phyloP scores from a whole-genome alignment of 192 early-diverging fungal species.

The Backusella parvicylindrica region DNA sequence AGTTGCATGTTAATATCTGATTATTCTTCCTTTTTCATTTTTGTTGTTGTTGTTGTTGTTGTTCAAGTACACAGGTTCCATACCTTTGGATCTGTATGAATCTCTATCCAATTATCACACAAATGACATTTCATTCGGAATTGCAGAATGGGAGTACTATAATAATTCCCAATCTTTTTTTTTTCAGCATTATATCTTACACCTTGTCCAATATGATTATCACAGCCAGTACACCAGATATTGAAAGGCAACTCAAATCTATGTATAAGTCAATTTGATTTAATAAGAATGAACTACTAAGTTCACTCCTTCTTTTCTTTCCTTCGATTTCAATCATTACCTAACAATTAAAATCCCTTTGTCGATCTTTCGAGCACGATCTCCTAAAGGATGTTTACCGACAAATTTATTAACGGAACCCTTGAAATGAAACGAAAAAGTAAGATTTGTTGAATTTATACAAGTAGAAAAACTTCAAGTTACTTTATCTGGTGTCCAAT shows the following conservation, averaged over 20 bases:
- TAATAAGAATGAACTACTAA: not conserved
- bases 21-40: too few relatives aligned
- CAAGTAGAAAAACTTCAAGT: not conserved
- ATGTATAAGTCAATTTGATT: not conserved
- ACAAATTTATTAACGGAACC: conserved; percentile 85
- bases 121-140: conserved; percentile 96
- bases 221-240: conserved; percentile 88
- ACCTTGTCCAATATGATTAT: conserved; percentile 82
- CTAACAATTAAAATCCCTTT: conserved; percentile 86
- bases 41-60: not conserved
- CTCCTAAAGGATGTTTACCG: conserved; percentile 85
- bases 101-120: conserved; percentile 83
- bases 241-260: conserved; percentile 89
- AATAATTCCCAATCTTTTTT: conserved; percentile 87
- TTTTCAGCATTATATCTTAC: conserved; percentile 95
- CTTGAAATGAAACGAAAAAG: conserved; percentile 38
- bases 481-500: conserved; percentile 89
- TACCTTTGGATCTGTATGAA: conserved; percentile 93
- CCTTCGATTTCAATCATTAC: conserved; percentile 20
- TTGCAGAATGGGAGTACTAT: conserved; percentile 78
- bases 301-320: not conserved
- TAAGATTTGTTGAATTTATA: not conserved
- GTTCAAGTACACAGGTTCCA: not conserved
- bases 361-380: conserved; percentile 83
- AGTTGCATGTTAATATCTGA: not conserved